Base-by-base conservation (phyloP, 1,284 basidiomycete genomes). In the Irpex lacteus region DNA sequence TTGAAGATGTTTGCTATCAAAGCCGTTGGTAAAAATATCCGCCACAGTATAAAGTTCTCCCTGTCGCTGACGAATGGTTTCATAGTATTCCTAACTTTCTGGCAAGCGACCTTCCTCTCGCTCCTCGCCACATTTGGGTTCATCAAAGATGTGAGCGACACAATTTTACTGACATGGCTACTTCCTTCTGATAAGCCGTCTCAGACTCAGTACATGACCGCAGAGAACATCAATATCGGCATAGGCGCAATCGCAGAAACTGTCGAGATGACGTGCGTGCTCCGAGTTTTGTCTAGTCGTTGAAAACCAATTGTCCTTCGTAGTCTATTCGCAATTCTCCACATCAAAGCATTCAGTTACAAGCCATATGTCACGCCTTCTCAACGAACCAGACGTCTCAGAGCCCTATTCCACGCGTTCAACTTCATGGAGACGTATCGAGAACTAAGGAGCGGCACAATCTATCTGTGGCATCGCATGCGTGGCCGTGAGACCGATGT, bases 311-410 rank as follows among this genome's bases (percentile, higher is more conserved):
- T 26, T 11, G 11, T 34, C 21, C 34, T 38, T 11, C 38, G 32
- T 68, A 88, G 86, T 72, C 65, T 87, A 34, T 89, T 91, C 69
- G 88, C 85, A 2, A 84, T 91, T 60, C 72, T 92, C 5, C 91
- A 94, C 73, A 80, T 94, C 75, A 82, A 82, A 57, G 90, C 90
- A 0, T 94, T 92, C 78, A 84, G 85, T 11, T 93, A 93, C 75
- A 82, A 83, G 66, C 83, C 84, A 0, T 92, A 91, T 74, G 76
- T 77, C 19, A 73, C 72, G 34, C 73, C 70, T 3, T 69, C 75
- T 1, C 70, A 72, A 49, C 77, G 74, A 19, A 89, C 85, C 5
- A 77, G 82, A 9, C 82, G 84, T 21, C 73, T 82, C 67, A 80
- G 78, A 37, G 81, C 88, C 2, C 78, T 90, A n/a, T 77, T 77